These are phyloP conservation scores for Tardiomyces depauwii DNA, from an alignment of 1,139 yeast genomes.

Conservation along the genomic window DNA sequence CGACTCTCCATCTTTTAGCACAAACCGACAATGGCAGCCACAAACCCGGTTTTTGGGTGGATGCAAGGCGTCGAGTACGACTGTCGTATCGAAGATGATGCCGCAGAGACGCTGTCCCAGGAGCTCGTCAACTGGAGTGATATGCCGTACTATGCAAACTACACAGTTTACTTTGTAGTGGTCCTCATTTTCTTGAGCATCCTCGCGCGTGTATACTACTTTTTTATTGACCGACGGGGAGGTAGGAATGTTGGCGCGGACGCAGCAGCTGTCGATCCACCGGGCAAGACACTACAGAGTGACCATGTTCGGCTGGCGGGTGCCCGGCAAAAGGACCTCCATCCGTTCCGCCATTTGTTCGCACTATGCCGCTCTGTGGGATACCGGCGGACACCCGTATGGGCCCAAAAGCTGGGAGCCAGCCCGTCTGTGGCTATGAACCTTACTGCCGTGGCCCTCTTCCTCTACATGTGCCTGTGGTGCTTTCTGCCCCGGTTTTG, in stretches of 20 bases:
- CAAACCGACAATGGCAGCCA: no score
- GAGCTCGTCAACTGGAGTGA: constrained; percentile 30
- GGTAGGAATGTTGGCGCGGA: not conserved
- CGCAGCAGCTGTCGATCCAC: not conserved
- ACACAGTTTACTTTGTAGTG: constrained; percentile 35
- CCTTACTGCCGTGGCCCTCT: constrained; percentile 30
- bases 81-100: constrained; percentile 22
- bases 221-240: constrained; percentile 23
- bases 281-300: not conserved
- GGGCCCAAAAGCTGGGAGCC: constrained; percentile 30
- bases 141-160: constrained; percentile 34
- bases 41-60: not conserved
- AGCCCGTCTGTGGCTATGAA: constrained; percentile 43
- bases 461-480: constrained; percentile 37
- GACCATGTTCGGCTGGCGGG: no score
- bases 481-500: constrained; percentile 41
- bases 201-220: constrained; percentile 32
- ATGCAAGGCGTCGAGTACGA: constrained; percentile 10
- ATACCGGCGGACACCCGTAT: constrained; percentile 37
- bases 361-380: constrained; percentile 38
- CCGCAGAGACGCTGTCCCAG: constrained; percentile 25
- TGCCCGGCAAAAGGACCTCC: constrained; percentile 6
- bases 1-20: no score
- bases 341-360: constrained; percentile 4
- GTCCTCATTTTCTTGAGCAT: constrained; percentile 30